phyloP scores from a whole-genome alignment of 1,284 basidiomycete genomes.

The Kalmanozyma brasiliensis region DNA sequence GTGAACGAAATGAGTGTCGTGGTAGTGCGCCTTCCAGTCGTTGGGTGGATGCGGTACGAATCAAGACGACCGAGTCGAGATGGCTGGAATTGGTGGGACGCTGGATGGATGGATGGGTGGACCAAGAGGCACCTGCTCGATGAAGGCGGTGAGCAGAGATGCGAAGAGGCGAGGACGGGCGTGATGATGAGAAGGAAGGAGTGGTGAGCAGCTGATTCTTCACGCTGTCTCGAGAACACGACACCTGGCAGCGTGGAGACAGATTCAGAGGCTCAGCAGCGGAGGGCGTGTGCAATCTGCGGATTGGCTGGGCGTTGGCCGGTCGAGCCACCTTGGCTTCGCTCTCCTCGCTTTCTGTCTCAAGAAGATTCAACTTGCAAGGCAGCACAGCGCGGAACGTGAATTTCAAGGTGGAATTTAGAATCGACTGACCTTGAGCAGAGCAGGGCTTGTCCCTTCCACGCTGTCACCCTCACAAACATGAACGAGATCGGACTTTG shows the following conservation, averaged over 20 bases:
- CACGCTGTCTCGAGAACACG: no score
- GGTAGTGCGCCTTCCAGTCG: no score
- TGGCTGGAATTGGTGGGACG: not conserved
- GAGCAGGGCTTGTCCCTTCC: constrained; percentile 2
- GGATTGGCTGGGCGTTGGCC: constrained; percentile 5
- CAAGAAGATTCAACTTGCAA: constrained; percentile 5
- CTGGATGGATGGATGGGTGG: not conserved
- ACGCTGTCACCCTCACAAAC: constrained; percentile 2
- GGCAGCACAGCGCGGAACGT: constrained; percentile 3
- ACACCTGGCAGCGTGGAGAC: not conserved
- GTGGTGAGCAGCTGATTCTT: constrained; percentile 1
- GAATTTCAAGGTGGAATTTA: not conserved
- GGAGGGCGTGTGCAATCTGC: no score
- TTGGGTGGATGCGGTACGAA: no score
- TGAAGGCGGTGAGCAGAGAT: constrained; percentile 4
- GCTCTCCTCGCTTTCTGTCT: constrained; percentile 2
- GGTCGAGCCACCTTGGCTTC: constrained; percentile 11
- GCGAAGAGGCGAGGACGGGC: constrained; percentile 2
- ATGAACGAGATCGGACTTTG: no score
- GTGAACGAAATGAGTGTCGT: no score
- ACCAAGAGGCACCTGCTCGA: constrained; percentile 3
- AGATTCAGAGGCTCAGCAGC: no score
- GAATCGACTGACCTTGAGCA: no score
- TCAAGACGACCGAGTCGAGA: not conserved
- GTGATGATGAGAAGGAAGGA: not conserved